Base-by-base conservation (phyloP, 306 rosid species). In the Castanea mollissima region DNA sequence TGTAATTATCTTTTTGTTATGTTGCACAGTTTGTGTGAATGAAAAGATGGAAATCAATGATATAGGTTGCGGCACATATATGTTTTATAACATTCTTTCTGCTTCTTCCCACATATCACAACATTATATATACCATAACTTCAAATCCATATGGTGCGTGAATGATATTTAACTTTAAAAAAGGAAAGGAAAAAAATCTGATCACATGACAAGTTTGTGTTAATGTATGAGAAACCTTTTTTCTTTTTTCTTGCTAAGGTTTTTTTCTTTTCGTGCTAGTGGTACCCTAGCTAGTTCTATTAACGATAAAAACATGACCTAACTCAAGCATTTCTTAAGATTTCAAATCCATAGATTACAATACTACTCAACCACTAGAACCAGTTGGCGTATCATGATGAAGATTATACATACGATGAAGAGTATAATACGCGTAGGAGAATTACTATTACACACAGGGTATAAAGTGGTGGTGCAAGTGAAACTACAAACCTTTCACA, bases 401-500 rank as follows among this genome's bases (percentile, higher is more conserved):
- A 62, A 16, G 32, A 23, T 59, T 27, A 67, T 67, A 46, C 72
- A 67, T 11, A 60, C 10, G 7, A 64, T 1, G 70, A 31, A 34
- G 14, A 34, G 51, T 19, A 64, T 15, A 19, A n/a, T 32, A 18
- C 19, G 72, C 44, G 15, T 31, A 6, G 69, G 16, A 6, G n/a
- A 19, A 32, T 6, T 63, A 60, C 1, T 65, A 34, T 6, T 35
- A 34, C 54, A 44, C 78, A 75, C 23, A 27, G 8, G 1, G 15
- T 49, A 49, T 6, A 49, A 69, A 46, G 71, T 15, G 15, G 6
- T 65, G 52, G 74, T 54, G 54, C 52, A 31, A 73, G 18, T 54
- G 54, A 20, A 44, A 74, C 81, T 16, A 59, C 62, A 74, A 31
- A 74, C 62, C 49, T 51, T 54, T 69, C 54, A 70, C 75, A 55